Conservation (phyloP, 73 alveolate species). For the Blepharisma japonicum region DNA sequence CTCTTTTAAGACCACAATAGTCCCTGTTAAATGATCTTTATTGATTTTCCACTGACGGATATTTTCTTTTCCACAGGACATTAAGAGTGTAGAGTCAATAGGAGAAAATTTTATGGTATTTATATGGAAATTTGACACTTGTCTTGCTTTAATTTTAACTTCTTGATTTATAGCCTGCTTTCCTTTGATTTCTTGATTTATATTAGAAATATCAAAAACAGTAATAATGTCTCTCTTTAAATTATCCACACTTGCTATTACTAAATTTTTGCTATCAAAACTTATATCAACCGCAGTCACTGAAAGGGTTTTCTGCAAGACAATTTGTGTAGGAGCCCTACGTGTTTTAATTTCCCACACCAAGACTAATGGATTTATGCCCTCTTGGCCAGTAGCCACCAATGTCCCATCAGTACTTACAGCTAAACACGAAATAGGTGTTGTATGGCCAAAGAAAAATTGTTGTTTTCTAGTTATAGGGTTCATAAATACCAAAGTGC, state of each 20-base stretch:
- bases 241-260: conserved; percentile 53
- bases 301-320: conserved; percentile 42
- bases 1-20: conserved; percentile 82
- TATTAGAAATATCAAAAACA: conserved; percentile 77
- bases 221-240: conserved; percentile 60
- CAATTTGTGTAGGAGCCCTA: conserved; percentile 44
- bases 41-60: conserved; percentile 88
- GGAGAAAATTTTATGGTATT: conserved; percentile 77
- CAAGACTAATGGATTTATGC: conserved; percentile 40
- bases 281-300: conserved; percentile 51
- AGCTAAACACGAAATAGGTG: conserved; percentile 47
- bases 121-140: conserved; percentile 70
- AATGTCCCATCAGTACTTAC: conserved; percentile 56
- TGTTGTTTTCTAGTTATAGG: conserved; percentile 45
- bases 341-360: conserved; percentile 67
- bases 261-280: conserved; percentile 48
- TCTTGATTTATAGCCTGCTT: conserved; percentile 31
- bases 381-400: conserved; percentile 63
- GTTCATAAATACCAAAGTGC: conserved; percentile 55
- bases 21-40: conserved; percentile 63
- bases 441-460: conserved; percentile 60
- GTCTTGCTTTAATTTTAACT: conserved; percentile 64
- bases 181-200: conserved; percentile 17
- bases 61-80: conserved; percentile 89
- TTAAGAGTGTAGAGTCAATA: conserved; percentile 69